phyloP scores from a whole-genome alignment of 768 basidiomycete genomes.

The Trametes sanguinea region DNA sequence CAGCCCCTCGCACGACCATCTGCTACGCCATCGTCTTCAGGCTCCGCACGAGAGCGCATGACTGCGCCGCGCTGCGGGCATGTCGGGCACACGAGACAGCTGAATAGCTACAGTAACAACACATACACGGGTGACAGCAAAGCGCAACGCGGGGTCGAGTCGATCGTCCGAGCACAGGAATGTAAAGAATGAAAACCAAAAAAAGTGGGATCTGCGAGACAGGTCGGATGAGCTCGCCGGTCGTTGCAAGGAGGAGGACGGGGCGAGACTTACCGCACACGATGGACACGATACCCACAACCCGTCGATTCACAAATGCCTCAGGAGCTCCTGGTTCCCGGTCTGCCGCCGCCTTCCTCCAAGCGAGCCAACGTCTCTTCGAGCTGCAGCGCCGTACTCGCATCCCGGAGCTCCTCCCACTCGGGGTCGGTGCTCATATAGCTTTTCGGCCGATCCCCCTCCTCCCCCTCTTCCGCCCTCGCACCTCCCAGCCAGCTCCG shows the following conservation, averaged over 20 bases:
- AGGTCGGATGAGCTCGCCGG: not conserved
- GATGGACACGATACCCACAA: not conserved
- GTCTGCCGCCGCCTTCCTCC: conserved; percentile 29
- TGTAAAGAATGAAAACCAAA: not conserved
- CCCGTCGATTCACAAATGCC: not conserved
- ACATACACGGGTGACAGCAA: conserved; percentile 1
- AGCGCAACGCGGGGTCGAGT: not conserved
- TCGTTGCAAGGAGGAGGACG: not conserved
- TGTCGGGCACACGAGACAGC: not conserved
- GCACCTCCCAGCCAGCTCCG: conserved; percentile 6
- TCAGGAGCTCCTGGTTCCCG: conserved; percentile 12
- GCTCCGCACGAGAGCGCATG: not conserved
- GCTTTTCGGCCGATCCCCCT: conserved; percentile 50
- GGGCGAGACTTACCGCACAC: conserved; percentile 4
- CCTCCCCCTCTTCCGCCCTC: conserved; percentile 8
- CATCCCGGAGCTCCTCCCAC: conserved; percentile 57
- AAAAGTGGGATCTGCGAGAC: not conserved
- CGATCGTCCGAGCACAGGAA: not conserved
- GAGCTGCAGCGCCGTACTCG: conserved; percentile 51
- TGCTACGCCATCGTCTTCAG: too few relatives aligned
- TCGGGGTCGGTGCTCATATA: conserved; percentile 56
- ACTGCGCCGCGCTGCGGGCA: not conserved
- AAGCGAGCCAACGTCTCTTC: conserved; percentile 56
- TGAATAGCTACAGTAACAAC: conserved; percentile 15
- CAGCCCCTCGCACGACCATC: too few relatives aligned